Conservation (phyloP, 805 yeast genomes). For the Metschnikowia lunata region DNA sequence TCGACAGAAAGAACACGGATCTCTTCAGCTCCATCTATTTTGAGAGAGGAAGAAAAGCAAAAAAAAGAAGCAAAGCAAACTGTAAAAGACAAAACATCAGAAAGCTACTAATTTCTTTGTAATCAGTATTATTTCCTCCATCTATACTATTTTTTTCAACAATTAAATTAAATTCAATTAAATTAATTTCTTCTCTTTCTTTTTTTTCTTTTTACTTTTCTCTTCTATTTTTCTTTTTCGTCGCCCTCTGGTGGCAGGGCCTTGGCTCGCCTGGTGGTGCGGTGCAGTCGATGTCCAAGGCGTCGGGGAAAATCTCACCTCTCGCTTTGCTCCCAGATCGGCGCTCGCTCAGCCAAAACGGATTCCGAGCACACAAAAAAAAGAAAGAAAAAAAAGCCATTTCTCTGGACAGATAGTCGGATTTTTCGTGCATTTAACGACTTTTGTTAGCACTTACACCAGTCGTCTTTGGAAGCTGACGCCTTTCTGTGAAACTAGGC, state of each 20-base stretch:
- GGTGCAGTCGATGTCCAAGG: not conserved
- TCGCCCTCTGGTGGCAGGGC: not conserved
- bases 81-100: no score
- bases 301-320: slow-evolving; percentile 1
- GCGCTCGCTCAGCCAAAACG: slow-evolving; percentile 3
- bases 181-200: not conserved
- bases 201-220: no score
- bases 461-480: not conserved
- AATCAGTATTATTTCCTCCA: no score
- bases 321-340: slow-evolving; percentile 1
- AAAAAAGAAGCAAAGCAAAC: no score
- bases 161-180: no score
- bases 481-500: not conserved
- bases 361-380: slow-evolving; percentile 9
- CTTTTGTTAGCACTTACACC: no score
- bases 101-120: no score
- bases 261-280: not conserved
- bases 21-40: no score
- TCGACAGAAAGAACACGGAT: no score
- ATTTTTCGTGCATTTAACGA: no score
- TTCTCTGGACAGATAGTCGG: no score
- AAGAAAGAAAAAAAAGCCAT: not conserved
- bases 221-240: not conserved
- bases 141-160: not conserved
- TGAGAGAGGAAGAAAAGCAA: no score